Evolutionary conservation across 148 eudicot species (phyloP).

Genomic region (Salicornia ramosissima): DNA sequence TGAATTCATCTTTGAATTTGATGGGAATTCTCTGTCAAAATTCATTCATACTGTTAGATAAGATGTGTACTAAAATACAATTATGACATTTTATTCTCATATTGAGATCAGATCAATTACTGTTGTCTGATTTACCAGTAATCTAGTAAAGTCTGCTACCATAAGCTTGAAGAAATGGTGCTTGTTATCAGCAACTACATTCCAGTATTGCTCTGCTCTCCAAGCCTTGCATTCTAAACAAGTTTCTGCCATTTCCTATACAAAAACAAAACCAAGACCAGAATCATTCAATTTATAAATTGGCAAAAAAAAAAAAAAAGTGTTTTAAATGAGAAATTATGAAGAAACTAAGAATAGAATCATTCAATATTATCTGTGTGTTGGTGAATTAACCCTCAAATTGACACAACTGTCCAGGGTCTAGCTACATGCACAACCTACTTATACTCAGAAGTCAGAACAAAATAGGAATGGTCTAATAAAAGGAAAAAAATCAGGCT

Average conservation of each 20-base stretch:
- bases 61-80: neutral
- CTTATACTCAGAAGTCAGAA: no score
- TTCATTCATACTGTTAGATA: neutral
- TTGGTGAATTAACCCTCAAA: no score
- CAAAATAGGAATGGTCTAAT: no score
- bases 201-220: constrained; percentile 19
- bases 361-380: no score
- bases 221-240: constrained; percentile 5
- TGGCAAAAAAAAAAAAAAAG: no score
- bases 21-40: constrained; percentile 16
- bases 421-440: no score
- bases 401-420: no score
- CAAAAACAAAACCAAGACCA: neutral
- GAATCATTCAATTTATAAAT: no score
- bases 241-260: neutral
- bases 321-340: no score
- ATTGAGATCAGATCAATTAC: neutral
- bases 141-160: constrained; percentile 3
- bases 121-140: constrained; percentile 4
- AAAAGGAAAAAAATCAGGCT: no score
- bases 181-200: constrained; percentile 1
- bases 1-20: constrained; percentile 3
- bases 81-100: neutral
- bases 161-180: constrained; percentile 19
- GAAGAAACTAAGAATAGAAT: no score